Base-by-base conservation (phyloP, 2,329 filamentous ascomycete species). In the Ascochyta fabae region DNA sequence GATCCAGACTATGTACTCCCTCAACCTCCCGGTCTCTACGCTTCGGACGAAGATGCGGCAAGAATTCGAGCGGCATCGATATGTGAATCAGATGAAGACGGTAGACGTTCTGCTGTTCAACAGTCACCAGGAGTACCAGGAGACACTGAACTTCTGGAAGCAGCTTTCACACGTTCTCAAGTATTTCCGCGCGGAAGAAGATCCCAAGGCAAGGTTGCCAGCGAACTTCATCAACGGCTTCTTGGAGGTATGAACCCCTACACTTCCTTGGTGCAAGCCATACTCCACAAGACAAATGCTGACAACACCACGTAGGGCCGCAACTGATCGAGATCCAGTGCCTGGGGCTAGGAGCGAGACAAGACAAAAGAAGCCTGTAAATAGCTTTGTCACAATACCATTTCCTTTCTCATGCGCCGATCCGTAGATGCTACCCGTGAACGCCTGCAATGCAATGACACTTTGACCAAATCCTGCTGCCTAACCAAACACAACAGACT, bases 141-240 rank as follows among this genome's bases (percentile, higher is more conserved):
- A 99, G 84, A 99, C 91, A 49, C 87, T 99, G 83, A 99, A 99
- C 82, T 99, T 90, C 84, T 99, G 95, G 95, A 96, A 97, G 80
- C 95, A 99, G 80, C 84, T 93, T 60, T 90, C 90, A 62, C 95
- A 99, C 77, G 85, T 99, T 67, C 92, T 99, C 85, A 92, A 95
- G 70, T 99, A 96, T 80, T 99, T 98, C 84, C 88, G 93, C 75
- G 84, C 88, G 69, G 93, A 98, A 78, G 91, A 87, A 82, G 91
- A 86, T 77, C 89, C 83, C 76, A 91, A 82, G 65, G 83, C 86
- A 68, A 87, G 86, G 75, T 80, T 97, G 78, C 94, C 94, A 35
- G 86, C 86, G 70, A 95, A 86, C 81, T 99, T 99, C 81, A 96
- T 99, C 81, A 85, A 88, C 68, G 92, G 92, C 45, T 99, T 99